phyloP scores from a whole-genome alignment of 805 yeast species.

The Vanderwaltozyma verrucispora region DNA sequence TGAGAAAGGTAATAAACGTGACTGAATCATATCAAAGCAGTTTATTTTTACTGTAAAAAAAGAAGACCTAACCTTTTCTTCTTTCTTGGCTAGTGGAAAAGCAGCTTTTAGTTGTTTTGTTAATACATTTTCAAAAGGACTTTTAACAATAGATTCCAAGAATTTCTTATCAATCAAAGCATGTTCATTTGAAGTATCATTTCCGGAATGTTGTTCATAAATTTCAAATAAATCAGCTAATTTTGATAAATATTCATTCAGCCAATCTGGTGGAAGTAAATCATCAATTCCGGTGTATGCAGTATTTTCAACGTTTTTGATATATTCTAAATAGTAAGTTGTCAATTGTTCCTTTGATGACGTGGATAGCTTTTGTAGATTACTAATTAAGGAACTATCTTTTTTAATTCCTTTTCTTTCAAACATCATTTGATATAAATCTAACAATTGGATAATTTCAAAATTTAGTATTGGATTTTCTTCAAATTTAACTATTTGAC shows the following conservation, averaged over 20 bases:
- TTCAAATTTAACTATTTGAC: conserved; percentile 59
- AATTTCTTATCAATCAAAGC: conserved; percentile 34
- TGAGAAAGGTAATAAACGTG: conserved; percentile 36
- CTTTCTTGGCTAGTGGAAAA: conserved; percentile 23
- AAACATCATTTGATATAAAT: conserved; percentile 63
- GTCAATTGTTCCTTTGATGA: conserved; percentile 16
- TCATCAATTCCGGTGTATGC: conserved; percentile 31
- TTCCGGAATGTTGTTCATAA: conserved; percentile 31
- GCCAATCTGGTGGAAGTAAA: conserved; percentile 77
- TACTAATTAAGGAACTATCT: conserved; percentile 13
- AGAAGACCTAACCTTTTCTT: conserved; percentile 17
- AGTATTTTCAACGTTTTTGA: conserved; percentile 21
- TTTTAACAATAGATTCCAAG: conserved; percentile 34
- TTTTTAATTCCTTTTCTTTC: conserved; percentile 29
- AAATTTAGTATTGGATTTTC: conserved; percentile 43
- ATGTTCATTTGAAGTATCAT: conserved; percentile 24
- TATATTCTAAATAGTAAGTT: conserved; percentile 9
- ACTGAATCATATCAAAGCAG: conserved; percentile 49
- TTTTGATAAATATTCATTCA: conserved; percentile 41
- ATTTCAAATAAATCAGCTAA: conserved; percentile 48
- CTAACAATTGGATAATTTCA: conserved; percentile 52
- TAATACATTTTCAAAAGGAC: conserved; percentile 26
- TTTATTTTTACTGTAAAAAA: conserved; percentile 40
- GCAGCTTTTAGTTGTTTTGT: conserved; percentile 21
- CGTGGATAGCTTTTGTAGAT: conserved; percentile 11